Percentiles rank a stretch among this genome's conserved stretches.
Evolutionary conservation across 1,284 basidiomycete genomes (phyloP).

Genomic region (Heliocybe sulcata): DNA sequence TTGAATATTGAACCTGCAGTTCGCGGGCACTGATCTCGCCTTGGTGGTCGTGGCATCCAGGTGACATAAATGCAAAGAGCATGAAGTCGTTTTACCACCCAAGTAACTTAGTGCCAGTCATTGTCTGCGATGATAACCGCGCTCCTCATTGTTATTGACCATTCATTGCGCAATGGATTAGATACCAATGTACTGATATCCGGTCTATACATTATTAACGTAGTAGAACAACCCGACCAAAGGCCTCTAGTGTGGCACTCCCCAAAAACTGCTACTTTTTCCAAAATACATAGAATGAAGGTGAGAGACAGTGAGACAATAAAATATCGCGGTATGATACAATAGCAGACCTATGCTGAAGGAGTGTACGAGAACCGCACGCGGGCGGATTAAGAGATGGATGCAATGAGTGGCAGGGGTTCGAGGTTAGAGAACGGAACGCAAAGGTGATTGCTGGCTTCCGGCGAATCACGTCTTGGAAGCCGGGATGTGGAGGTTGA

Average conservation of each 20-base stretch:
- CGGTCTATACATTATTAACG: neutral
- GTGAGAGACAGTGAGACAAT: neutral
- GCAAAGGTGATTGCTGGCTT: no score
- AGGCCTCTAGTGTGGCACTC: neutral
- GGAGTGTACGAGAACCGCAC: neutral
- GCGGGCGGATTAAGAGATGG: constrained; percentile 2
- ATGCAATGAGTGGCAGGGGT: constrained; percentile 1
- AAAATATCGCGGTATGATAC: neutral
- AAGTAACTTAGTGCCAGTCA: neutral
- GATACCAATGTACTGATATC: neutral
- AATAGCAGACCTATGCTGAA: neutral
- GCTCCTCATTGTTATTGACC: neutral
- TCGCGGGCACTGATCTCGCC: no score
- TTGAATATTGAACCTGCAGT: no score
- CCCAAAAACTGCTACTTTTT: neutral
- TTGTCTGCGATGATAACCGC: neutral
- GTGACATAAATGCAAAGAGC: no score
- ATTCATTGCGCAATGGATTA: neutral
- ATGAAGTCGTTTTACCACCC: no score
- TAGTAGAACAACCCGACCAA: neutral
- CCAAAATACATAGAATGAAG: constrained; percentile 1
- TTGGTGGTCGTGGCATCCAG: no score
- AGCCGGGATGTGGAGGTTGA: constrained; percentile 57
- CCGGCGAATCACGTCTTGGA: constrained; percentile 34
- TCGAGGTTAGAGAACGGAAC: constrained; percentile 3